Evolutionary conservation across 23 red algal genomes (phyloP).

Genomic region (Pyropia haitanensis): DNA sequence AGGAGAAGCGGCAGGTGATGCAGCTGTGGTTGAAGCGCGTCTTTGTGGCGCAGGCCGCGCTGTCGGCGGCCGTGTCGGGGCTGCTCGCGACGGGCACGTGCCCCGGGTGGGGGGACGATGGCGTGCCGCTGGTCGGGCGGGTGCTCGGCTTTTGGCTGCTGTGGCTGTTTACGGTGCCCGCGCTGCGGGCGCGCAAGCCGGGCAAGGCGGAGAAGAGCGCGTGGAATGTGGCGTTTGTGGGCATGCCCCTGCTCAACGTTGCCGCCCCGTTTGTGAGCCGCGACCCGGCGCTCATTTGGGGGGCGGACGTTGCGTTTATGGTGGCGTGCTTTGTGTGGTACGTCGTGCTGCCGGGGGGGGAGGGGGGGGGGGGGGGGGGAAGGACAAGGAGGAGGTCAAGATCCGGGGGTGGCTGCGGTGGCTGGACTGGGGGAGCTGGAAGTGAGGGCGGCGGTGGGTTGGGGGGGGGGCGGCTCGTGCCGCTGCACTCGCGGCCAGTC

Average conservation of each 20-base stretch:
- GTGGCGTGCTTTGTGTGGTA: slow-evolving; percentile 48
- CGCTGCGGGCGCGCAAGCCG: slow-evolving; percentile 90
- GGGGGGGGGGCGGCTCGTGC: too few relatives aligned
- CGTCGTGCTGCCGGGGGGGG: background rate
- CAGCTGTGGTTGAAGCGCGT: slow-evolving; percentile 54
- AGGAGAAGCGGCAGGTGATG: slow-evolving; percentile 84
- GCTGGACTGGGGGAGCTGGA: slow-evolving; percentile 66
- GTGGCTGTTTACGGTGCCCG: slow-evolving; percentile 96
- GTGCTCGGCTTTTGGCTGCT: slow-evolving; percentile 93
- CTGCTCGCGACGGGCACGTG: slow-evolving; percentile 37
- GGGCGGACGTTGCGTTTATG: slow-evolving; percentile 51
- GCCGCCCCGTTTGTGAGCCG: slow-evolving; percentile 45
- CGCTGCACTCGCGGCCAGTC: too few relatives aligned
- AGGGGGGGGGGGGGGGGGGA: background rate
- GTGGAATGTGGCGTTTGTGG: slow-evolving; percentile 74
- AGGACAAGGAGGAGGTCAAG: slow-evolving; percentile 15
- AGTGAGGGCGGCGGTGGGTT: background rate
- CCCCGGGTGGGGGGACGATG: slow-evolving; percentile 3
- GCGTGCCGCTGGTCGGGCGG: slow-evolving; percentile 34
- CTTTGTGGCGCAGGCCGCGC: slow-evolving; percentile 58
- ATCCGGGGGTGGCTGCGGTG: slow-evolving; percentile 55
- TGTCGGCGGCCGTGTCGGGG: slow-evolving; percentile 47
- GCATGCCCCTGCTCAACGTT: slow-evolving; percentile 62
- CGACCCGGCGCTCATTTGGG: slow-evolving; percentile 54
- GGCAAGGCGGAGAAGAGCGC: slow-evolving; percentile 76